A percentile compares a stretch with the other conserved stretches of the same genome.
These are phyloP conservation scores for Sideroxylon spinosum DNA, from an alignment of 179 eudicot genomes.

Conservation along the genomic window DNA sequence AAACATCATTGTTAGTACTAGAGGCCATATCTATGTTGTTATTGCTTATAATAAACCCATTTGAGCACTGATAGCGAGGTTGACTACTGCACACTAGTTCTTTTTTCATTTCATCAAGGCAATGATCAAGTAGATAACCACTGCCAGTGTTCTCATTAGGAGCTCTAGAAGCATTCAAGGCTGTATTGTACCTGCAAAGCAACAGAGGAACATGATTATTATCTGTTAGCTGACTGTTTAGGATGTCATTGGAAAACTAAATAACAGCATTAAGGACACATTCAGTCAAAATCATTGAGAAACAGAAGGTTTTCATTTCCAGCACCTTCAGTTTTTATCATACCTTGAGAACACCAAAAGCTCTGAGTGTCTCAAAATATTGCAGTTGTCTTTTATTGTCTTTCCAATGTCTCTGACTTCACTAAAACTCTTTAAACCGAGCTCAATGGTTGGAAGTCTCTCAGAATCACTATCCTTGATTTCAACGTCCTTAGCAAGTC, in stretches of 20 bases:
- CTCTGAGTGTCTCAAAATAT: slow-evolving; percentile 43
- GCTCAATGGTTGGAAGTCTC: slow-evolving; percentile 24
- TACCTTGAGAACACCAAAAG: slow-evolving; percentile 56
- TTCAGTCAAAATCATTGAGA: neutral
- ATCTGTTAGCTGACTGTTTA: neutral
- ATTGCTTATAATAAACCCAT: slow-evolving; percentile 30
- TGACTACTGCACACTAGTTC: slow-evolving; percentile 20
- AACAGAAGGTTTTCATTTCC: neutral
- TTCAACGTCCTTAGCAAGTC: slow-evolving; percentile 20
- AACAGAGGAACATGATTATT: neutral
- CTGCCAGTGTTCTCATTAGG: slow-evolving; percentile 28
- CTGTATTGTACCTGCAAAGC: slow-evolving; percentile 42
- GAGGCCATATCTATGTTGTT: slow-evolving; percentile 34
- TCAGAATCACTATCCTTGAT: slow-evolving; percentile 22
- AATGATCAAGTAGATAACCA: slow-evolving; percentile 24
- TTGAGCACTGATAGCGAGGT: slow-evolving; percentile 29
- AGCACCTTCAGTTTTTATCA: neutral
- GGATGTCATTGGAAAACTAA: neutral
- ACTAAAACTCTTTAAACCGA: slow-evolving; percentile 39
- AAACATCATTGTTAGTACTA: slow-evolving; percentile 26
- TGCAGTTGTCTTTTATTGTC: slow-evolving; percentile 28
- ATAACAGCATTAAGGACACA: neutral
- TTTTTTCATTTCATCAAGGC: slow-evolving; percentile 22
- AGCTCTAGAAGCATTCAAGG: slow-evolving; percentile 19
- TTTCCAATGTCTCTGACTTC: slow-evolving; percentile 26